A percentile compares a stretch with the other conserved stretches of the same genome.
Conservation (phyloP, 306 rosid species). For the Myrica gale region DNA sequence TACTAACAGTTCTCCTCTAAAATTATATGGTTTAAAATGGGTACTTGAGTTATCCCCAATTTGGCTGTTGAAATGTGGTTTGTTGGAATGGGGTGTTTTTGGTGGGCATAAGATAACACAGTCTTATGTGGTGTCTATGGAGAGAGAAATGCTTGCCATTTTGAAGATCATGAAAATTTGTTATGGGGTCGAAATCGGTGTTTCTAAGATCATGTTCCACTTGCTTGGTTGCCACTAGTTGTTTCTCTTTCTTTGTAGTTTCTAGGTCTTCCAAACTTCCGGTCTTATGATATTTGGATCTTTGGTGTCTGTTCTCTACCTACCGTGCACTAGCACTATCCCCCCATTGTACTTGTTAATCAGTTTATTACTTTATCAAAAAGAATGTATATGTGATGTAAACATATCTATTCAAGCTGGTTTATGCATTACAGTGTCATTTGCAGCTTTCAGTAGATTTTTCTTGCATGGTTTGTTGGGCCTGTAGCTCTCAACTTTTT, state of each 20-base stretch:
- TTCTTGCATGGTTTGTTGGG: constrained; percentile 19
- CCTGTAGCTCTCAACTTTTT: constrained; percentile 1
- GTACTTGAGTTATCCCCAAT: neutral
- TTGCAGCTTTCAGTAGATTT: neutral
- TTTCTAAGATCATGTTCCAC: no score
- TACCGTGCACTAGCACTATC: no score
- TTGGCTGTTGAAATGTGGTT: neutral
- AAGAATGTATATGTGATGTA: neutral
- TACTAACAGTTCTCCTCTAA: no score
- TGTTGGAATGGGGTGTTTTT: neutral
- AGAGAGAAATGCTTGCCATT: neutral
- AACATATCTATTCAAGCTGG: neutral
- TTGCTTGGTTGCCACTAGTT: no score
- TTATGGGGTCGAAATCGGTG: neutral
- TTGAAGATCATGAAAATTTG: neutral
- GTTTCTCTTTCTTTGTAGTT: no score
- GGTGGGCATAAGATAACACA: neutral
- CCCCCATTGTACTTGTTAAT: neutral
- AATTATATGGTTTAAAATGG: neutral
- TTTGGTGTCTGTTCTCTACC: no score
- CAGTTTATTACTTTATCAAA: neutral
- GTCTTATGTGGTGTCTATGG: neutral
- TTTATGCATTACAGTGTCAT: constrained; percentile 1
- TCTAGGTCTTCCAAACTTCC: neutral
- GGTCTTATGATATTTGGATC: neutral